Conservation (phyloP, 257 asterid species). For the Asclepias syriaca region DNA sequence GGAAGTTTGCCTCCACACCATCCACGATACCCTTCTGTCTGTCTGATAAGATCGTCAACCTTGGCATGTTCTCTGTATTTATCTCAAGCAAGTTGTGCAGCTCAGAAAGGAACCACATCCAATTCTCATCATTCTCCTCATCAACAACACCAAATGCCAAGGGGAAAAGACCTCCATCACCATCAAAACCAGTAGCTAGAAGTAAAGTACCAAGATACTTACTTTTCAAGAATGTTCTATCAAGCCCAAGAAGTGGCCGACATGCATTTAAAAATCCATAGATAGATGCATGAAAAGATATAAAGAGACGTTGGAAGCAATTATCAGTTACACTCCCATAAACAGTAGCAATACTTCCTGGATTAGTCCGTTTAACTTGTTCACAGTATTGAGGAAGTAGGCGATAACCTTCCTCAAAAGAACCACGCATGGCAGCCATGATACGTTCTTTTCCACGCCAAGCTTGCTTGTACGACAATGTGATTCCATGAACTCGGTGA, state of each 20-base stretch:
- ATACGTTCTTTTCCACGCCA: conserved; percentile 98
- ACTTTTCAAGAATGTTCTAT: conserved; percentile 75
- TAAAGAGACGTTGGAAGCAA: conserved; percentile 84
- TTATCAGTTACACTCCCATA: conserved; percentile 59
- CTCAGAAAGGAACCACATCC: conserved; percentile 99
- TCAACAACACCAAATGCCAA: conserved; percentile 94
- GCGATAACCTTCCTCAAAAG: conserved; percentile 93
- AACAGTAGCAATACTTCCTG: conserved; percentile 86
- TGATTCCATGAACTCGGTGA: conserved; percentile 77
- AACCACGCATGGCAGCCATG: conserved; percentile 92
- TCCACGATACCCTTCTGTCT: conserved; percentile 80
- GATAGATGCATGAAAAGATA: conserved; percentile 86
- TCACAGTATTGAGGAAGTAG: conserved; percentile 89
- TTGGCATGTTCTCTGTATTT: conserved; percentile 92
- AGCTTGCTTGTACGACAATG: conserved; percentile 92
- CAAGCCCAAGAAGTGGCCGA: conserved; percentile 91
- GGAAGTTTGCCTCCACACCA: conserved; percentile 84
- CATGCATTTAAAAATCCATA: conserved; percentile 88
- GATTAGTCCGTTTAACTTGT: conserved; percentile 80
- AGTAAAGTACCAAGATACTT: conserved; percentile 86
- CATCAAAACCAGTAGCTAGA: conserved; percentile 91
- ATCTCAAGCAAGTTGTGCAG: conserved; percentile 80
- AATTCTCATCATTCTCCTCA: conserved; percentile 81
- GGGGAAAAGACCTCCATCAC: conserved; percentile 87
- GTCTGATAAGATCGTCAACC: conserved; percentile 84